Conservation (phyloP, 345 rosid genomes). For the Limnanthes douglasii region DNA sequence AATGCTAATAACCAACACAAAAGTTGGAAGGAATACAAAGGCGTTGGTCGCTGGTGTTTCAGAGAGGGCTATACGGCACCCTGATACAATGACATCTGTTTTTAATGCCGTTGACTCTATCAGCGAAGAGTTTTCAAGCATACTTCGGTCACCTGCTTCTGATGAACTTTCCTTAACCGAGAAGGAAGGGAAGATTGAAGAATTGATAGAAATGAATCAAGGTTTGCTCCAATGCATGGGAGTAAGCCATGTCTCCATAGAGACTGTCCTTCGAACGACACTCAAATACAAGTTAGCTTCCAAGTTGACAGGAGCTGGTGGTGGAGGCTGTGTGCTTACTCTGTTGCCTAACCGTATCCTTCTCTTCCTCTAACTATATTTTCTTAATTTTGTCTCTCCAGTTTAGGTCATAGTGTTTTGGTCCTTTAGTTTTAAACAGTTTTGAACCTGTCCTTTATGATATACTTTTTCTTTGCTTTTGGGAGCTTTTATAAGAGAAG, state of each 20-base stretch:
- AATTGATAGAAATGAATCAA: conserved; percentile 90
- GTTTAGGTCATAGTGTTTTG: not conserved
- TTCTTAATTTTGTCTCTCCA: not conserved
- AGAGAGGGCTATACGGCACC: conserved; percentile 57
- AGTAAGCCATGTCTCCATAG: conserved; percentile 76
- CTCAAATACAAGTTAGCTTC: conserved; percentile 69
- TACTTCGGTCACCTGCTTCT: conserved; percentile 38
- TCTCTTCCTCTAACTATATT: conserved; percentile 1
- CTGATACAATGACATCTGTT: conserved; percentile 52
- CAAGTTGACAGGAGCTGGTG: conserved; percentile 94
- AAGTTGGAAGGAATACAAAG: conserved; percentile 79
- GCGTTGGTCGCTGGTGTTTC: conserved; percentile 88
- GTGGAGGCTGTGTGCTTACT: conserved; percentile 89
- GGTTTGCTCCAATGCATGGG: conserved; percentile 89
- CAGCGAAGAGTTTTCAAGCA: conserved; percentile 40
- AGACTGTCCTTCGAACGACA: conserved; percentile 59
- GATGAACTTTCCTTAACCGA: conserved; percentile 30
- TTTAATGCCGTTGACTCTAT: conserved; percentile 73
- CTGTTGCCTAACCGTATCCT: conserved; percentile 79
- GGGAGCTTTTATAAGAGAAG: too few relatives aligned
- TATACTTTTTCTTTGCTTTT: not conserved
- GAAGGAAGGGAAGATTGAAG: conserved; percentile 61
- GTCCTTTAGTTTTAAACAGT: not conserved
- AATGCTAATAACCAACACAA: conserved; percentile 89
- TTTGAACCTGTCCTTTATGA: not conserved